Evolutionary conservation across 2,329 filamentous ascomycete species (phyloP).

Genomic region (Fusarium graminum): DNA sequence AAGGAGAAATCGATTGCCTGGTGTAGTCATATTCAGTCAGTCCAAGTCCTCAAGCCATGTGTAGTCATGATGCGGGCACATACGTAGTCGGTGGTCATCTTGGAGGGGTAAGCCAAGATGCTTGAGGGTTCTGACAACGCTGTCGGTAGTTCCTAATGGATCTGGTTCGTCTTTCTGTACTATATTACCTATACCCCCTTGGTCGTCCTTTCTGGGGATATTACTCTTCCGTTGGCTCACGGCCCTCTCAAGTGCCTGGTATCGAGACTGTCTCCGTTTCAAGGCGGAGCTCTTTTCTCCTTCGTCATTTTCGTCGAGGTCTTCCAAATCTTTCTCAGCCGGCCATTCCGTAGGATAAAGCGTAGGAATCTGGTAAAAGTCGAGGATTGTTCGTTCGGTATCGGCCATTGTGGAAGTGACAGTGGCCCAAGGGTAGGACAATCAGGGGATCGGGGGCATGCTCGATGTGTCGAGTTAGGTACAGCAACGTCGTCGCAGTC

Average conservation of each 20-base stretch:
- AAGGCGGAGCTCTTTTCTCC: conserved; percentile 65
- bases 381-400: conserved; percentile 81
- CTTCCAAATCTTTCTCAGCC: conserved; percentile 78
- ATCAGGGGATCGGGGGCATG: conserved; percentile 38
- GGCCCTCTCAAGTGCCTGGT: conserved; percentile 84
- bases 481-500: conserved; percentile 14
- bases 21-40: conserved; percentile 35
- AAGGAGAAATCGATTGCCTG: conserved; percentile 91
- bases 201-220: conserved; percentile 74
- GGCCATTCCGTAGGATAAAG: conserved; percentile 90
- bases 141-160: conserved; percentile 87
- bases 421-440: conserved; percentile 32
- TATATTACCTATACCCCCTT: conserved; percentile 77
- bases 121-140: conserved; percentile 84
- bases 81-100: conserved; percentile 83
- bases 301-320: conserved; percentile 69
- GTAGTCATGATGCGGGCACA: conserved; percentile 51
- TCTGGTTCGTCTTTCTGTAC: conserved; percentile 94
- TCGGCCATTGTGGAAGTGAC: conserved; percentile 68
- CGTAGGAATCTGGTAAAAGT: conserved; percentile 88
- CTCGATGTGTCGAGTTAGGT: conserved; percentile 20
- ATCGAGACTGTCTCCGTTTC: conserved; percentile 79
- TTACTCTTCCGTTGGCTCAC: conserved; percentile 76
- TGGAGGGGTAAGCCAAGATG: conserved; percentile 83
- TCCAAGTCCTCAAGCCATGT: conserved; percentile 10